Percentiles rank a stretch among this genome's conserved stretches.
phyloP scores from a whole-genome alignment of 2,329 filamentous ascomycete genomes.

The Alternaria triticimaculans region DNA sequence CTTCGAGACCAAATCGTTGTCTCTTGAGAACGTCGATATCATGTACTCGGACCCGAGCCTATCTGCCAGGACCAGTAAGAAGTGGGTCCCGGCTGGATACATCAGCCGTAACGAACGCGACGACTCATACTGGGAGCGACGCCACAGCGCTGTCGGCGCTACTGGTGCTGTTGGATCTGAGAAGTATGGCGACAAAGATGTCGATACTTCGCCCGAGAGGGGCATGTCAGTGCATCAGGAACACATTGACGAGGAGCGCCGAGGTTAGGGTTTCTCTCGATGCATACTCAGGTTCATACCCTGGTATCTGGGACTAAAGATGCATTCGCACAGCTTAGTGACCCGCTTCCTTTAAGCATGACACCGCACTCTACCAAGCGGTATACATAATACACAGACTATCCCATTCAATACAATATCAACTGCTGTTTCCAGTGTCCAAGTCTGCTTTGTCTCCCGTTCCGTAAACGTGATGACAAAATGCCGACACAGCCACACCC shows the following conservation, averaged over 20 bases:
- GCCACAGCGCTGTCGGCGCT: slow-evolving; percentile 26
- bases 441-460: not conserved
- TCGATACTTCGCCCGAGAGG: slow-evolving; percentile 27
- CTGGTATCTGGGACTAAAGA: not conserved
- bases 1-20: slow-evolving; percentile 43
- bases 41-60: slow-evolving; percentile 42
- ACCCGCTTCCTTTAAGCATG: not conserved
- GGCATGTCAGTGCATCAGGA: slow-evolving; percentile 32
- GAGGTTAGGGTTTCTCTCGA: not conserved
- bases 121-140: slow-evolving; percentile 34
- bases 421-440: not conserved
- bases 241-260: slow-evolving; percentile 10
- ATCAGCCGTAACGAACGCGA: slow-evolving; percentile 40
- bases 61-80: slow-evolving; percentile 39
- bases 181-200: slow-evolving; percentile 27
- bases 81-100: slow-evolving; percentile 44
- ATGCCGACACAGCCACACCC: slow-evolving; percentile 20
- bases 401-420: not conserved
- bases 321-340: not conserved
- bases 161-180: slow-evolving; percentile 12
- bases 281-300: not conserved
- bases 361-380: not conserved
- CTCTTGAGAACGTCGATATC: slow-evolving; percentile 45
- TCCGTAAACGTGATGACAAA: not conserved
- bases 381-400: not conserved